Evolutionary conservation across 2,329 filamentous ascomycete species (phyloP).

Genomic region (Helotiales sp.): DNA sequence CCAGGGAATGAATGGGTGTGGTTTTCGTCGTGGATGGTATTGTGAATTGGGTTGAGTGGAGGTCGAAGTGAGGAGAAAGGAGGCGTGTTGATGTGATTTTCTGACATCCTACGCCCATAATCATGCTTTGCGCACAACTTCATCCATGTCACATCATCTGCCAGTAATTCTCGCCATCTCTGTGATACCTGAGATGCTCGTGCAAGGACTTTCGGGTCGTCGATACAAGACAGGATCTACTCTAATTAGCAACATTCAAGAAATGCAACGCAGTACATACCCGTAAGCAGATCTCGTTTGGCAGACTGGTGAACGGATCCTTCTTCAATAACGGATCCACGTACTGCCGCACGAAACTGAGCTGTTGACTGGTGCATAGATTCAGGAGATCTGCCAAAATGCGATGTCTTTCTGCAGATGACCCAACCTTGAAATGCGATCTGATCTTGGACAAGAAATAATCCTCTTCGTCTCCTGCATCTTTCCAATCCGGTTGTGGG

Average conservation of each 20-base stretch:
- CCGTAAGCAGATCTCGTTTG: constrained; percentile 88
- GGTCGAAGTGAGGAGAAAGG: constrained; percentile 35
- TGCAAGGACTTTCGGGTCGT: constrained; percentile 92
- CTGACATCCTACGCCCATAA: constrained; percentile 67
- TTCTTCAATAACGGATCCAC: constrained; percentile 94
- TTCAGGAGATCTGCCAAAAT: constrained; percentile 89
- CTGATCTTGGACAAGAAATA: constrained; percentile 80
- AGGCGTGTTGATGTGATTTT: constrained; percentile 34
- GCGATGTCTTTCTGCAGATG: constrained; percentile 75
- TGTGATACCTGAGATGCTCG: constrained; percentile 95
- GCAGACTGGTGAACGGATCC: constrained; percentile 90
- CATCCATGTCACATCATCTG: constrained; percentile 98
- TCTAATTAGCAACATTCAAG: constrained; percentile 18
- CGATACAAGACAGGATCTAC: constrained; percentile 93
- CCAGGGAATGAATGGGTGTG: constrained; percentile 52
- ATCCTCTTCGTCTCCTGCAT: constrained; percentile 80
- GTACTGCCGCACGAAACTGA: constrained; percentile 96
- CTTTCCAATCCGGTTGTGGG: constrained; percentile 73
- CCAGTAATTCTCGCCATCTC: constrained; percentile 90
- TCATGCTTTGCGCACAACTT: constrained; percentile 95
- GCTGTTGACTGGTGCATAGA: constrained; percentile 90
- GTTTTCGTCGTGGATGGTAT: constrained; percentile 25
- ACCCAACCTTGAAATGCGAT: constrained; percentile 79
- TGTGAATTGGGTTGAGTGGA: constrained; percentile 38
- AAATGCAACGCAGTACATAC: constrained; percentile 56